Percentiles rank a stretch among this genome's conserved stretches.
Evolutionary conservation across 768 basidiomycete species (phyloP).

Genomic region (Lactarius quietus): DNA sequence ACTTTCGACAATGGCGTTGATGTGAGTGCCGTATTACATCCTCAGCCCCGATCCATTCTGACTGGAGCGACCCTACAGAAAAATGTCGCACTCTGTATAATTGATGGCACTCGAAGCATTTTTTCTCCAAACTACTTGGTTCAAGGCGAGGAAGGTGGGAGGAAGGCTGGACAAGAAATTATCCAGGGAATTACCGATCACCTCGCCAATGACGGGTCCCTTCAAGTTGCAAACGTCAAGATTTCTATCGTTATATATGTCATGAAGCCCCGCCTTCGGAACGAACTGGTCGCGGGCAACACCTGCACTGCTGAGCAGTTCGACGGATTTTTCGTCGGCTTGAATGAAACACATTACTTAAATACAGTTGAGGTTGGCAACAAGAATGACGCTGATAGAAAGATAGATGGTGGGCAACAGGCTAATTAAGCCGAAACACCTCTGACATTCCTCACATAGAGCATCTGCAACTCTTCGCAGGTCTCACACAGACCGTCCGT

Average conservation of each 20-base stretch:
- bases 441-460: conserved; percentile 11
- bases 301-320: conserved; percentile 16
- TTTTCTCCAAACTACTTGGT: conserved; percentile 14
- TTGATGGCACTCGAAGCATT: conserved; percentile 22
- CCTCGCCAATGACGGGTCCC: conserved; percentile 5
- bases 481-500: conserved; percentile 16
- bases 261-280: conserved; percentile 12
- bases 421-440: not conserved
- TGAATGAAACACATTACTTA: conserved; percentile 17
- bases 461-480: conserved; percentile 18
- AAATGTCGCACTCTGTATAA: conserved; percentile 19
- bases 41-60: not conserved
- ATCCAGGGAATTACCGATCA: conserved; percentile 1
- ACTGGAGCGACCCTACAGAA: not conserved
- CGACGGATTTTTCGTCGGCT: conserved; percentile 18
- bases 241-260: conserved; percentile 17
- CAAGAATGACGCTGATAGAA: conserved; percentile 19
- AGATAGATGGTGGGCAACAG: conserved; percentile 19
- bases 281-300: conserved; percentile 9
- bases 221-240: conserved; percentile 4
- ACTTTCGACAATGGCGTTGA: not conserved
- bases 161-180: conserved; percentile 22
- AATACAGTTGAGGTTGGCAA: conserved; percentile 18
- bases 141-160: conserved; percentile 17
- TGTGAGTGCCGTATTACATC: not conserved